Conservation (phyloP, 139 green algal species). For the Limnomonas spitsbergensis region DNA sequence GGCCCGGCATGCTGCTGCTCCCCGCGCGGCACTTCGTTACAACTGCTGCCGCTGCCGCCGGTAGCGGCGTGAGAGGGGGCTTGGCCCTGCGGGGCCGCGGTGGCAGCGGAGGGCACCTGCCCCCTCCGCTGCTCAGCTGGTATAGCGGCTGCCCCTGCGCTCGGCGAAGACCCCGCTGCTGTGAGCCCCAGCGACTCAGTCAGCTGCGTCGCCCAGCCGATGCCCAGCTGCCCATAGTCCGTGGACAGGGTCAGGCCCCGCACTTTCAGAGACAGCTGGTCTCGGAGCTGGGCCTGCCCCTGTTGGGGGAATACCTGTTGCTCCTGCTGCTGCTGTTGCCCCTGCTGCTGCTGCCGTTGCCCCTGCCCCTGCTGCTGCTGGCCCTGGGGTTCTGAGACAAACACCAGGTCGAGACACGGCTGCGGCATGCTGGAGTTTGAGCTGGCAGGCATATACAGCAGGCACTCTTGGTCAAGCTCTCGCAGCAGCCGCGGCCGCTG, state of each 20-base stretch:
- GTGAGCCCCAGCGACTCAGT: no score
- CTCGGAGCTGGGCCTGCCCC: background rate
- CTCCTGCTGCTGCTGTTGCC: conserved; percentile 7
- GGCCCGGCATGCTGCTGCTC: background rate
- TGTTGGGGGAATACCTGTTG: background rate
- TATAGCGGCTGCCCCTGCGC: no score
- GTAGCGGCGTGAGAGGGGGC: no score
- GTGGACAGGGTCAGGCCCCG: conserved; percentile 41
- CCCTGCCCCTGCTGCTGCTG: background rate
- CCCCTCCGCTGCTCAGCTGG: no score
- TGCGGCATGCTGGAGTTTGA: background rate
- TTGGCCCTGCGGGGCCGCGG: no score
- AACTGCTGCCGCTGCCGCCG: background rate
- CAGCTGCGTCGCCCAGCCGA: no score
- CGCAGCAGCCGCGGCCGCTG: background rate
- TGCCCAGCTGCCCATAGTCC: conserved; percentile 27
- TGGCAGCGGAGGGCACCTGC: no score
- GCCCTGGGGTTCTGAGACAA: background rate
- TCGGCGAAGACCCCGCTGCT: no score
- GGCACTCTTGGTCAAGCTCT: background rate
- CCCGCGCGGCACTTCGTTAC: background rate
- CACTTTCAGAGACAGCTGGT: conserved; percentile 27
- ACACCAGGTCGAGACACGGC: background rate
- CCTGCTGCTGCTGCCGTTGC: background rate
- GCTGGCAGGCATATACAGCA: background rate